phyloP scores from a whole-genome alignment of 371 early-diverging fungal genomes.

The Coemansia sp. region DNA sequence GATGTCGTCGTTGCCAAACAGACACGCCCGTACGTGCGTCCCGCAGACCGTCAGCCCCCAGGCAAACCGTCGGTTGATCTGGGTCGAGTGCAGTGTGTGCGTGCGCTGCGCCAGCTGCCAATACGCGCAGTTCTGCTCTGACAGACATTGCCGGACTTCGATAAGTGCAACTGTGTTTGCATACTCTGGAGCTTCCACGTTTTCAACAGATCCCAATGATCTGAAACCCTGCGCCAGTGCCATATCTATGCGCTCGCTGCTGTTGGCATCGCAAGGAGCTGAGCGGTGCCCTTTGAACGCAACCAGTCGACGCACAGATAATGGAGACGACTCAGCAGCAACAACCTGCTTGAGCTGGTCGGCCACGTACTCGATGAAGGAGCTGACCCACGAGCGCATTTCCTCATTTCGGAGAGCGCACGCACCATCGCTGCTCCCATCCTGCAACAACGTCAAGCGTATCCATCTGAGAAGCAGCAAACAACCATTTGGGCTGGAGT shows the following conservation, averaged over 20 bases:
- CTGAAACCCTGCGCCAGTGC: not conserved
- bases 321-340: not conserved
- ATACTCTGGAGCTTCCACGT: not conserved
- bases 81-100: not conserved
- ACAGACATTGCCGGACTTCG: not conserved
- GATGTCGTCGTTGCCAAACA: constrained; percentile 5
- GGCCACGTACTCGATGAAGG: not conserved
- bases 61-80: constrained; percentile 21
- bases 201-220: not conserved
- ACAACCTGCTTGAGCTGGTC: not conserved
- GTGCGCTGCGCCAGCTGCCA: constrained; percentile 4
- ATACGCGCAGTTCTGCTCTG: not conserved
- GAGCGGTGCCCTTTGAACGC: not conserved
- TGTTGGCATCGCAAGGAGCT: not conserved
- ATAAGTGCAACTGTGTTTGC: not conserved
- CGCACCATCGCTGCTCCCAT: no score
- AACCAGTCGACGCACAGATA: not conserved
- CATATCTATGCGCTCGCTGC: not conserved
- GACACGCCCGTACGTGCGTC: not conserved
- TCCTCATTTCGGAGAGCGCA: not conserved
- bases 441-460: no score
- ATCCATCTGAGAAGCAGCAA: no score
- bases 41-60: constrained; percentile 20
- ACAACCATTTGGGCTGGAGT: no score
- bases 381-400: not conserved